Evolutionary conservation across 1,284 basidiomycete genomes (phyloP).

Genomic region (Trichosporon faecale): DNA sequence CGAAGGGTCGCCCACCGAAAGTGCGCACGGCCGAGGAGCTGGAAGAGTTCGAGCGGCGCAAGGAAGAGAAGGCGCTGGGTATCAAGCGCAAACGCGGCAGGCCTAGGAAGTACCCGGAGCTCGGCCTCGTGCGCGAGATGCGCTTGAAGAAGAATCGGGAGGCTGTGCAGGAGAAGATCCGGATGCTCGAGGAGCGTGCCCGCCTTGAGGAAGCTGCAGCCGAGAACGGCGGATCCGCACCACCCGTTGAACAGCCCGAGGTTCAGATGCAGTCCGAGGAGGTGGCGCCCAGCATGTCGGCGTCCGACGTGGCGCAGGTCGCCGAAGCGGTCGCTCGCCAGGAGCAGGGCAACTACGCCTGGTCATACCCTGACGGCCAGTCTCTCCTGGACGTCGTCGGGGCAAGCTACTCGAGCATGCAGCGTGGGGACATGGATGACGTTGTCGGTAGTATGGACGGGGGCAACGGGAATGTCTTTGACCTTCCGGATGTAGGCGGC

Average conservation of each 20-base stretch:
- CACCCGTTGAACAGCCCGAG: background rate
- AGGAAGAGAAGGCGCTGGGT: conserved; percentile 35
- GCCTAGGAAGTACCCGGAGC: conserved; percentile 46
- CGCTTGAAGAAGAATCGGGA: conserved; percentile 45
- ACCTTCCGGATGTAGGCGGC: conserved; percentile 17
- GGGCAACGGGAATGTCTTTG: conserved; percentile 17
- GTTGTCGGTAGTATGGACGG: conserved; percentile 2
- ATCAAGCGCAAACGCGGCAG: conserved; percentile 40
- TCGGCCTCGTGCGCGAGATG: conserved; percentile 46
- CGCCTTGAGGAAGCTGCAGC: conserved; percentile 2
- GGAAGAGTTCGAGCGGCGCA: conserved; percentile 32
- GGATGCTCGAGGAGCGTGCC: conserved; percentile 25
- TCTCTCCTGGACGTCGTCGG: conserved; percentile 40
- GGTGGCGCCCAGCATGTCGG: background rate
- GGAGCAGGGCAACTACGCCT: conserved; percentile 28
- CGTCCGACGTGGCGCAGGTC: conserved; percentile 20
- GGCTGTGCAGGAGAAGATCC: conserved; percentile 36
- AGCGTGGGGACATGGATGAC: conserved; percentile 8
- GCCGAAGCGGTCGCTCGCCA: conserved; percentile 22
- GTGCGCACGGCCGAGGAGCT: conserved; percentile 37
- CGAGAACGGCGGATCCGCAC: background rate
- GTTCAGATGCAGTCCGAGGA: background rate
- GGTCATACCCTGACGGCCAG: conserved; percentile 37
- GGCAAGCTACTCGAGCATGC: conserved; percentile 4
- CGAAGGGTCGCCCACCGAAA: conserved; percentile 42